Base-by-base conservation (phyloP, 108 stramenopile species). In the Cyclostephanos tholiformis region DNA sequence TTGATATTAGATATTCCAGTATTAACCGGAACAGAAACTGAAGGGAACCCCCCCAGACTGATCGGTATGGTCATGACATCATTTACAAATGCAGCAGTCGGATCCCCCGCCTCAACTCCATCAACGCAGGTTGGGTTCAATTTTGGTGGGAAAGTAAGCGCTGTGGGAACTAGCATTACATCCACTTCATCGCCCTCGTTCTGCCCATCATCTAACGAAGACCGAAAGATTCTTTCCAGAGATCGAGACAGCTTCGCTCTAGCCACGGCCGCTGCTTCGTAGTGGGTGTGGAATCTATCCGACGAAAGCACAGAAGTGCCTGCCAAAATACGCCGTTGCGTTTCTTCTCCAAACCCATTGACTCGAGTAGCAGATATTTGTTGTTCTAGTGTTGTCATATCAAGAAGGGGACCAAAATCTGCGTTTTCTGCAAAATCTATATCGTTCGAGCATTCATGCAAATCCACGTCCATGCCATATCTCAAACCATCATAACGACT, bases 401-500 rank as follows among this genome's bases (percentile, higher is more conserved):
- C 76, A 23, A 27, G 39, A 32, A 79, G 77, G 7, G 65, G 29
- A 38, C 30, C 44, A 19, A 65, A 61, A 32, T 16, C 59, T 38
- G 30, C 22, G 12, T 65, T 30, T 3, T 36, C 78, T 43, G 29
- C 44, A 35, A 44, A 4, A 59, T 53, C 22, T 72, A 66, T 36
- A 25, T 23, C 2, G 27, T 64, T 39, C 23, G 50, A 10, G 22
- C 60, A 75, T 35, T 20, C 32, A 50, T 74, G 67, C 46, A 44
- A 10, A 39, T 74, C 71, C 72, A 65, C 51, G 41, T 72, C 80
- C 17, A 79, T 66, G 32, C 98, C 97, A 67, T 94, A 98, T 25
- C 96, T 84, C 53, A 98, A 88, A 13, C 97, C 97, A 87, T 98
- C 97, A 79, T 97, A 99, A 38, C 98, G 87, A 30, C 91, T 85